Base-by-base conservation (phyloP, 1,139 yeast species). In the Hansenula anomala region DNA sequence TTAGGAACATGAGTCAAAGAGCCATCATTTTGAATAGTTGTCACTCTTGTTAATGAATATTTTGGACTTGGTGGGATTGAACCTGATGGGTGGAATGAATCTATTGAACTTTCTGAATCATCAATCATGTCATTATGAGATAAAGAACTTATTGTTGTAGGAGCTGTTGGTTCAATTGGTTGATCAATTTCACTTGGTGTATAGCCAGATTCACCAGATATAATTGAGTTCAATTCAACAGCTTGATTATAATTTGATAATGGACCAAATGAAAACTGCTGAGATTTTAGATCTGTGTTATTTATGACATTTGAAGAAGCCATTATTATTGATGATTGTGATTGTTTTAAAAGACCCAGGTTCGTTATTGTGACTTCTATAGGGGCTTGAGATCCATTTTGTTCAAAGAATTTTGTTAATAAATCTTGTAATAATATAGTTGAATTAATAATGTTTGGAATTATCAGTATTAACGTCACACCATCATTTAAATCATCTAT, bases 21-120 rank as follows among this genome's bases (percentile, higher is more conserved):
- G 1, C 23, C 34, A n/a, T 32, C 25, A 31, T 36, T 33, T 27
- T 39, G 42, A 13, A 41, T 16, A 3, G 49, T 42, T 6, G 44
- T 36, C 2, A 34, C 45, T 15, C 44, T 31, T n/a, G 44, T 40
- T 17, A 40, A 30, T 6, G 47, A 38, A 6, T 33, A 38, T 18
- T 23, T 33, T 1, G 34, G 31, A 28, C 33, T 19, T 20, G 36
- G 27, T 15, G 25, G 28, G 8, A 16, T 14, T 20, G 35, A 24
- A 15, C 9, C 24, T 17, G 22, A 24, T 12, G 34, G 34, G n/a
- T 18, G 19, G 12, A 26, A 30, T 6, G 34, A 26, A 20, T 30
- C 27, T 11, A 28, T 30, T n/a, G 27, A 30, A 24, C 25, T 24
- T 16, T 36, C 28, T n/a, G n/a, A n/a, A 16, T 30, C 25, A 12